Conservation (phyloP, 306 rosid genomes). For the Begonia peltatifolia region DNA sequence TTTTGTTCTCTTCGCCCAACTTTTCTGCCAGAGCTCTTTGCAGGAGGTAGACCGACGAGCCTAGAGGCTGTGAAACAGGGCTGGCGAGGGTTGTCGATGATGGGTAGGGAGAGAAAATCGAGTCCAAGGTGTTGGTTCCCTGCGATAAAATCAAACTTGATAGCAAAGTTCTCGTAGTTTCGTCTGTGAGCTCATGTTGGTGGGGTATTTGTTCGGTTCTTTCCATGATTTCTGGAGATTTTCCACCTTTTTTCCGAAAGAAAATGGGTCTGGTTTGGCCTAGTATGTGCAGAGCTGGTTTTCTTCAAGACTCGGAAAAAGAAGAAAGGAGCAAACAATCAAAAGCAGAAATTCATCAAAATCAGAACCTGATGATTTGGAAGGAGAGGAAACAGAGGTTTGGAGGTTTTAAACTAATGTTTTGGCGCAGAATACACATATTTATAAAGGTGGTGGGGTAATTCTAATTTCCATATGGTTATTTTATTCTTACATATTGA, state of each 20-base stretch:
- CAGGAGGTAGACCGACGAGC: constrained; percentile 72
- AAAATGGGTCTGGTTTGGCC: background rate
- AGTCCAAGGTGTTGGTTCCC: constrained; percentile 61
- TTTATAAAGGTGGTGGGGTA: too few species aligned
- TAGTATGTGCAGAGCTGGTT: too few species aligned
- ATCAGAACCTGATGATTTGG: background rate
- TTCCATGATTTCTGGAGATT: background rate
- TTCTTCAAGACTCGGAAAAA: too few species aligned
- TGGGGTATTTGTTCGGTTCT: background rate
- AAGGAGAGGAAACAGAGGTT: too few species aligned
- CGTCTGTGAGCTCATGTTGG: background rate
- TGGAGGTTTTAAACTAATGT: too few species aligned
- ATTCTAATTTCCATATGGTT: too few species aligned
- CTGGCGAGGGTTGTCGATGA: constrained; percentile 10
- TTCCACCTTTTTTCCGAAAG: background rate
- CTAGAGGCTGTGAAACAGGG: constrained; percentile 31
- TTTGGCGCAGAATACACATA: too few species aligned
- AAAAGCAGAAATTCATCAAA: background rate
- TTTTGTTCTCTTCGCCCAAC: constrained; percentile 20
- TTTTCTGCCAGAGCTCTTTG: constrained; percentile 71
- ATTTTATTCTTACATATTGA: too few species aligned
- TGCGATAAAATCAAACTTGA: constrained; percentile 20
- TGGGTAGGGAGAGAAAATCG: constrained; percentile 54
- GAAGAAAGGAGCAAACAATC: too few species aligned
- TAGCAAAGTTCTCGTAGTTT: constrained; percentile 16